These are phyloP conservation scores for Brettanomyces naardenensis DNA, from an alignment of 805 yeast species.

Conservation along the genomic window DNA sequence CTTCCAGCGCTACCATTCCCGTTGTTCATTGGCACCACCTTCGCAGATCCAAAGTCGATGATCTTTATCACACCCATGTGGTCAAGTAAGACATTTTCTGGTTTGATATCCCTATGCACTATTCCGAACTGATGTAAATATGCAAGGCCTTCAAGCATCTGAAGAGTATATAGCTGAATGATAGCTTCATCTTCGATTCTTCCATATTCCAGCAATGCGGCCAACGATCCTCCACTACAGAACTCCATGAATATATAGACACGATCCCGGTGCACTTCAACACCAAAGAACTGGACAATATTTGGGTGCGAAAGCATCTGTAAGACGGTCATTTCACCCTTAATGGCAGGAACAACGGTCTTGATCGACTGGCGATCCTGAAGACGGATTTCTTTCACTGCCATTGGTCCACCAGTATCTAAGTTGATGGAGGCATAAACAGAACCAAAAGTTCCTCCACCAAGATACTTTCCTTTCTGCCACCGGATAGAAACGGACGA, in stretches of 20 bases:
- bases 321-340: slow-evolving; percentile 93
- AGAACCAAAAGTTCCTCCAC: slow-evolving; percentile 93
- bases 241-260: slow-evolving; percentile 96
- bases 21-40: slow-evolving; percentile 55
- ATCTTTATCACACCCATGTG: slow-evolving; percentile 89
- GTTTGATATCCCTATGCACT: slow-evolving; percentile 95
- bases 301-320: slow-evolving; percentile 96
- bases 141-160: slow-evolving; percentile 91
- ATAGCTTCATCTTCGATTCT: slow-evolving; percentile 93
- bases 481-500: slow-evolving; percentile 89
- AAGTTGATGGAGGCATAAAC: slow-evolving; percentile 88
- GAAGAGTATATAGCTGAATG: slow-evolving; percentile 81
- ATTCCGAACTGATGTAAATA: slow-evolving; percentile 91
- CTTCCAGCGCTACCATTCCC: slow-evolving; percentile 6
- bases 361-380: slow-evolving; percentile 83
- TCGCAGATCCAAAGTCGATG: slow-evolving; percentile 98
- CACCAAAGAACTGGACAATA: slow-evolving; percentile 93
- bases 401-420: slow-evolving; percentile 94
- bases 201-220: slow-evolving; percentile 80
- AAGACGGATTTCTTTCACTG: slow-evolving; percentile 90
- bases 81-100: slow-evolving; percentile 85
- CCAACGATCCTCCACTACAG: slow-evolving; percentile 93
- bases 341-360: slow-evolving; percentile 78
- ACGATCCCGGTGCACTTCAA: slow-evolving; percentile 92
- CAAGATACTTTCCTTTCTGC: slow-evolving; percentile 92